Evolutionary conservation across 2,329 filamentous ascomycete genomes (phyloP), one percentile per base, ranked within the genome.

Genomic region (Cercospora brassicicola): DNA sequence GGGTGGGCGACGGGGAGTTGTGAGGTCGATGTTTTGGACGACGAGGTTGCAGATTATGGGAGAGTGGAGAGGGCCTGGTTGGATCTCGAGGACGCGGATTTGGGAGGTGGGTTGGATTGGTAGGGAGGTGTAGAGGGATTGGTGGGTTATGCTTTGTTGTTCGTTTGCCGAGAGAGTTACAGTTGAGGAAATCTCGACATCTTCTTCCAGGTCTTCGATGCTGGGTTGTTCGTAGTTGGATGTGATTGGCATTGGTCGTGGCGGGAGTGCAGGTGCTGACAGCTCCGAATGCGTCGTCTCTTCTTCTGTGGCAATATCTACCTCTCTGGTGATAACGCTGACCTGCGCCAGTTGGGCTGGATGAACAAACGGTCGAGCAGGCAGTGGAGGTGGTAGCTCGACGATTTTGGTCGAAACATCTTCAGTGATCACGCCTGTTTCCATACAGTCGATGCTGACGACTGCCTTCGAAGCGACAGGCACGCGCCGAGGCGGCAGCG

Each of bases 11-110:
- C 55, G 55, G 1, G 28, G 55, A 9, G 55, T 59, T 1, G 30
- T 59, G 55, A 59, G 55, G 30, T 59, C 55, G 30, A 59, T 59
- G 55, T 59, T 9, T 23, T 59, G 55, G 55, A 59, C 55, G 55
- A 59, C 18, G 55, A 59, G 55, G 55, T 36, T 23, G 55, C 55
- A 59, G 55, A 20, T 20, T 31, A 59, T 36, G n/a, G 55, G 55
- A 2, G 55, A 59, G 55, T 31, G 6, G 30, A 36, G 55, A 15
- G 55, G 8, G 55, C 55, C 30, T 4, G 55, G 55, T 18, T 33
- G 55, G 9, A 59, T 11, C 20, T 59, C 55, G 55, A 59, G 55
- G 15, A 59, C 11, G 30, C 55, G 55, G 30, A 59, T 59, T 36
- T 59, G 55, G 55, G 55, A 59, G 8, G 23, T 28, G 28, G 55